phyloP scores from a whole-genome alignment of 108 stramenopile species.

The Skeletonema costatum region DNA sequence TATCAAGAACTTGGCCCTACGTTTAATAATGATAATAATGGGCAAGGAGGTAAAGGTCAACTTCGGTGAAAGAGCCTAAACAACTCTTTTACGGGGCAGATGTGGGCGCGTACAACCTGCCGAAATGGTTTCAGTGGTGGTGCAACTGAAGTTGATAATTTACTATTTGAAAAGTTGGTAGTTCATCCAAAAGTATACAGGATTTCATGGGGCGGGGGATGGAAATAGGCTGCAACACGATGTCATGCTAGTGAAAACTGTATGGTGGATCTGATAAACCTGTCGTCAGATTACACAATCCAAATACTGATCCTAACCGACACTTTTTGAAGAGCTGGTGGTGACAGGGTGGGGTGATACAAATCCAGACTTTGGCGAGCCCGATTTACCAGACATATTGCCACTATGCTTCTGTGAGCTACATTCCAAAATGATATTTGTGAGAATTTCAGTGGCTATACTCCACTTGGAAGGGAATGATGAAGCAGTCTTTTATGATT shows the following conservation, averaged over 20 bases:
- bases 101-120: slow-evolving; percentile 44
- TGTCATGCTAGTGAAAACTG: slow-evolving; percentile 50
- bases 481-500: slow-evolving; percentile 24
- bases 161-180: slow-evolving; percentile 38
- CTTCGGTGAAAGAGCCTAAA: slow-evolving; percentile 1
- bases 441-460: slow-evolving; percentile 30
- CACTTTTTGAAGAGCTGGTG: slow-evolving; percentile 19
- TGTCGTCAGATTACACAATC: slow-evolving; percentile 40
- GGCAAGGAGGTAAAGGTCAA: background rate
- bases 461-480: background rate
- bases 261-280: slow-evolving; percentile 44
- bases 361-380: slow-evolving; percentile 24
- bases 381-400: slow-evolving; percentile 7
- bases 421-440: slow-evolving; percentile 48
- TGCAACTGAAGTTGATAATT: slow-evolving; percentile 22
- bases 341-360: slow-evolving; percentile 45
- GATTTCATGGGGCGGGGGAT: background rate
- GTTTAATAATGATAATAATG: background rate
- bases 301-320: slow-evolving; percentile 2
- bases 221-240: slow-evolving; percentile 30
- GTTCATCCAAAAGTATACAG: slow-evolving; percentile 41
- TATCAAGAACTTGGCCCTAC: slow-evolving; percentile 11
- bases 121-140: slow-evolving; percentile 3
- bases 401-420: slow-evolving; percentile 32
- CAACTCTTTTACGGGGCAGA: slow-evolving; percentile 42